phyloP scores from a whole-genome alignment of 805 yeast genomes.

The Kazachstania bromeliacearum region DNA sequence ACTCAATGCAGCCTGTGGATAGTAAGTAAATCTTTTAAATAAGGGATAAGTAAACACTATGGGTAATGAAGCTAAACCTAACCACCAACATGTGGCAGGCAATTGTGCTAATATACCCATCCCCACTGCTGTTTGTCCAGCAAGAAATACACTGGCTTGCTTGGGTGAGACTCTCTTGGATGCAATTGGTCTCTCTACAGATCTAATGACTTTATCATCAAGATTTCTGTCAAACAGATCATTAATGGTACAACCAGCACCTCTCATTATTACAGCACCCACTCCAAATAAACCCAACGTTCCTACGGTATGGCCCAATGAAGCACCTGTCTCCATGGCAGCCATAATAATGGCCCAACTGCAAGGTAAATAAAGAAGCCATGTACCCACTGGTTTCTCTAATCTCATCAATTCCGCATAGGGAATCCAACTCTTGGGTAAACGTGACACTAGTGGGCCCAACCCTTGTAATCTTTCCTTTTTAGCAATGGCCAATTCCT shows the following conservation, averaged over 20 bases:
- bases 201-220: slow-evolving; percentile 79
- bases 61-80: slow-evolving; percentile 74
- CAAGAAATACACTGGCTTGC: slow-evolving; percentile 63
- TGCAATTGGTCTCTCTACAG: slow-evolving; percentile 87
- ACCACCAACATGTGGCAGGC: slow-evolving; percentile 71
- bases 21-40: slow-evolving; percentile 89
- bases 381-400: slow-evolving; percentile 95
- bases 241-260: slow-evolving; percentile 95
- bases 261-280: slow-evolving; percentile 89
- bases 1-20: slow-evolving; percentile 80
- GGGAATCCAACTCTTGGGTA: slow-evolving; percentile 74
- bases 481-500: slow-evolving; percentile 33
- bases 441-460: slow-evolving; percentile 43
- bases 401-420: slow-evolving; percentile 86
- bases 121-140: slow-evolving; percentile 67
- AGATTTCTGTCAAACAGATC: slow-evolving; percentile 78
- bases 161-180: slow-evolving; percentile 65
- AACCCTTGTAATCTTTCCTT: slow-evolving; percentile 40
- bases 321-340: slow-evolving; percentile 62
- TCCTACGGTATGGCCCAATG: slow-evolving; percentile 49
- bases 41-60: slow-evolving; percentile 83
- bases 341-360: slow-evolving; percentile 93
- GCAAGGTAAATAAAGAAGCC: slow-evolving; percentile 73
- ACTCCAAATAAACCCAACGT: slow-evolving; percentile 65
- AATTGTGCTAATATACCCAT: slow-evolving; percentile 58